These are phyloP conservation scores for Protomyces inundatus DNA, from an alignment of 1,139 yeast species.

Conservation along the genomic window DNA sequence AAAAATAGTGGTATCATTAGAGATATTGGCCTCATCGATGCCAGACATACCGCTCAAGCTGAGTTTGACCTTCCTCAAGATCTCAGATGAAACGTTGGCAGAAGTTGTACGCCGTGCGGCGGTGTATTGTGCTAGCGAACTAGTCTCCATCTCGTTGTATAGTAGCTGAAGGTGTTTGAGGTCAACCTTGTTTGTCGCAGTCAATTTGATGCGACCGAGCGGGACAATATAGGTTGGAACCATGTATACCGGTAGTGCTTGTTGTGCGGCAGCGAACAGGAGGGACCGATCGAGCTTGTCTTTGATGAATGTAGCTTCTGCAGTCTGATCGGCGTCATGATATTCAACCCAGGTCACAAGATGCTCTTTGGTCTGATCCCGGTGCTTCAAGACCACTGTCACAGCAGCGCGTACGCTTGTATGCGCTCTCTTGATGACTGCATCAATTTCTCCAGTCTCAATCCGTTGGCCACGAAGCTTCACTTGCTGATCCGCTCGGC, in stretches of 20 bases:
- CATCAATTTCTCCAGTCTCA: conserved; percentile 34
- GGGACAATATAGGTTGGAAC: conserved; percentile 33
- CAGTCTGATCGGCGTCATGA: neutral
- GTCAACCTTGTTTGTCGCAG: conserved; percentile 34
- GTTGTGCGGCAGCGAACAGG: conserved; percentile 23
- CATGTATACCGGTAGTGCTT: conserved; percentile 33
- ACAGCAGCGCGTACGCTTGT: conserved; percentile 26
- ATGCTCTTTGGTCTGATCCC: conserved; percentile 30
- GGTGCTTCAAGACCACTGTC: conserved; percentile 31
- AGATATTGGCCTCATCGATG: neutral
- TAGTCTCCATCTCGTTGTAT: conserved; percentile 7
- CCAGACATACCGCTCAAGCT: conserved; percentile 6
- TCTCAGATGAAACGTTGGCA: neutral
- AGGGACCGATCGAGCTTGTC: neutral
- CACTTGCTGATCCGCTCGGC: conserved; percentile 34
- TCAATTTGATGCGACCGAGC: conserved; percentile 30
- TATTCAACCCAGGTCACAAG: conserved; percentile 30
- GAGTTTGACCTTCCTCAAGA: conserved; percentile 3
- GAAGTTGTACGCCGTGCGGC: too few relatives aligned
- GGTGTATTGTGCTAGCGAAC: neutral
- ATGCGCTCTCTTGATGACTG: conserved; percentile 26
- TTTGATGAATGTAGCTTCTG: neutral
- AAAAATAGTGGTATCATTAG: conserved; percentile 29
- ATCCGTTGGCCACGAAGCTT: conserved; percentile 35
- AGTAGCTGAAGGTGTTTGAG: conserved; percentile 25